A percentile compares a stretch with the other conserved stretches of the same genome.
Evolutionary conservation across 257 asterid genomes (phyloP).

Genomic region (Ballota nigra): DNA sequence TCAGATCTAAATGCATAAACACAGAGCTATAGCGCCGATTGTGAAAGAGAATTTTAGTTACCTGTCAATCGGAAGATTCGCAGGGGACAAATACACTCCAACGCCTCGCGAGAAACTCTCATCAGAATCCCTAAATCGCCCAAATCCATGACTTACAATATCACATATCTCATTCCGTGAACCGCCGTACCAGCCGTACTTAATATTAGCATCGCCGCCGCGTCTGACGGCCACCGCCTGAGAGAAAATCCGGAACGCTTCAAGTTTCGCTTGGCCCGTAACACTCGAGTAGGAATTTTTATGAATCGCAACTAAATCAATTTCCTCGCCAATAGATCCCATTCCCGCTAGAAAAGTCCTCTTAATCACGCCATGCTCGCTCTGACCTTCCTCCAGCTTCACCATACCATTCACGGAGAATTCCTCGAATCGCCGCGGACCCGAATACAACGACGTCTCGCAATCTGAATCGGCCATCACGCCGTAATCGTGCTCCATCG

Average conservation of each 20-base stretch:
- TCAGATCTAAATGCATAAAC: neutral
- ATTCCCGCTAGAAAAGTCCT: constrained; percentile 23
- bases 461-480: constrained; percentile 20
- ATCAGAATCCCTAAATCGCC: constrained; percentile 9
- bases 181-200: constrained; percentile 52
- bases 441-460: constrained; percentile 18
- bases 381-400: constrained; percentile 24
- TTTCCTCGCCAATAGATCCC: constrained; percentile 18
- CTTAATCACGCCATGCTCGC: constrained; percentile 20
- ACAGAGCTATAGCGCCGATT: neutral
- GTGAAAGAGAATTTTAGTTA: neutral
- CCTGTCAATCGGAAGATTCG: constrained; percentile 26
- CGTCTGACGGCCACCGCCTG: constrained; percentile 38
- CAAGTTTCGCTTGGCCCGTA: constrained; percentile 27
- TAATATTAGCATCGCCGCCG: constrained; percentile 45
- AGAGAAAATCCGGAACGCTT: constrained; percentile 31
- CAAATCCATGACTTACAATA: constrained; percentile 40
- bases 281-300: constrained; percentile 21
- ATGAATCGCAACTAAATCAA: constrained; percentile 34
- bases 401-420: constrained; percentile 30
- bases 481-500: constrained; percentile 32
- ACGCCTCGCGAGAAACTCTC: constrained; percentile 28
- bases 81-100: constrained; percentile 43
- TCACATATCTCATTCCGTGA: constrained; percentile 30
- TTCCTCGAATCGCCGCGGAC: neutral